These are phyloP conservation scores for Sclerotinia nivalis DNA, from an alignment of 2,329 filamentous ascomycete species.

Conservation along the genomic window DNA sequence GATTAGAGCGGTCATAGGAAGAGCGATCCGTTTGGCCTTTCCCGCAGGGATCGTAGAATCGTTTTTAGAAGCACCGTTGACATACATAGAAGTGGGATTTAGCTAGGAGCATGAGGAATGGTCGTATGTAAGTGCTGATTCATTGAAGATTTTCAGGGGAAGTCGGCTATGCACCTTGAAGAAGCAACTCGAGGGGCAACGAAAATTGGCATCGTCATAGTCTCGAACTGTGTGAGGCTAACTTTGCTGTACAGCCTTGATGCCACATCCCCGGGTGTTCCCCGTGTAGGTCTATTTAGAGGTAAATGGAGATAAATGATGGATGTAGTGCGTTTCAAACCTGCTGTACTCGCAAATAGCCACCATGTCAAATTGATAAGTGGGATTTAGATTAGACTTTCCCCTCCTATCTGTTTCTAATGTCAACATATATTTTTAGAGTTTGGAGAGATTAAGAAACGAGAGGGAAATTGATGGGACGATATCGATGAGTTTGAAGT, in stretches of 20 bases:
- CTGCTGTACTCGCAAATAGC: conserved; percentile 1
- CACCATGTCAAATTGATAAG: not conserved
- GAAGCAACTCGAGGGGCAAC: not conserved
- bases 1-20: too few species aligned
- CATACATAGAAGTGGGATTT: not conserved
- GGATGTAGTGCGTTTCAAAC: not conserved
- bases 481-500: not conserved
- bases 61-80: not conserved
- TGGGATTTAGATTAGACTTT: not conserved
- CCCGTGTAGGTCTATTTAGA: not conserved
- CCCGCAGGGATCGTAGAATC: not conserved
- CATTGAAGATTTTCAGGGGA: not conserved
- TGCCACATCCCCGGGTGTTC: not conserved
- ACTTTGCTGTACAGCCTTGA: not conserved
- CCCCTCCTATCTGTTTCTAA: not conserved
- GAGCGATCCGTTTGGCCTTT: too few species aligned
- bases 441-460: not conserved
- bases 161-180: not conserved
- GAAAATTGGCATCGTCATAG: not conserved
- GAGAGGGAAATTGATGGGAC: not conserved
- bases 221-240: not conserved
- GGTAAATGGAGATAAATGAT: not conserved
- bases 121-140: not conserved
- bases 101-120: not conserved
- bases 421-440: not conserved